Conservation (phyloP, 805 yeast genomes). For the Candida stauntonica region DNA sequence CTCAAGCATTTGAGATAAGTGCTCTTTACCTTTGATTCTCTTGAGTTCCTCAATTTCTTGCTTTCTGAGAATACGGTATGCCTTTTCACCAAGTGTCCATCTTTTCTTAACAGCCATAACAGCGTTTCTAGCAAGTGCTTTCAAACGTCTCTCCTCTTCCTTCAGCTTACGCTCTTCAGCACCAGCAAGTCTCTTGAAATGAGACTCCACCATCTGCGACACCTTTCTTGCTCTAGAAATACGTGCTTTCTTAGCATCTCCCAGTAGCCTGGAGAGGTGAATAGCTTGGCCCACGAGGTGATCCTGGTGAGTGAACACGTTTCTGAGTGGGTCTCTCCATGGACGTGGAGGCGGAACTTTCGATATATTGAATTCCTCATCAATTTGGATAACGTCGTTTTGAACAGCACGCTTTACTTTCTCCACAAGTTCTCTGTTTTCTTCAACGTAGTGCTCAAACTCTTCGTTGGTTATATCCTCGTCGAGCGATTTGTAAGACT, state of each 20-base stretch:
- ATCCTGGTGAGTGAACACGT: constrained; percentile 56
- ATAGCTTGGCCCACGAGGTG: constrained; percentile 74
- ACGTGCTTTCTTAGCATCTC: constrained; percentile 59
- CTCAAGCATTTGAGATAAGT: constrained; percentile 80
- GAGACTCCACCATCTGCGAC: constrained; percentile 78
- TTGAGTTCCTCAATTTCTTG: constrained; percentile 77
- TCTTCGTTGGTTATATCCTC: constrained; percentile 62
- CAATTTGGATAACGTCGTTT: constrained; percentile 40
- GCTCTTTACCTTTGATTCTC: constrained; percentile 78
- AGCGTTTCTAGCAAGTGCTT: constrained; percentile 72
- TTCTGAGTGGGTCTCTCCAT: constrained; percentile 43
- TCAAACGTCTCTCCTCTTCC: constrained; percentile 68
- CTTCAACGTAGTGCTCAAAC: constrained; percentile 49
- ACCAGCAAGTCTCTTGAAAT: constrained; percentile 81
- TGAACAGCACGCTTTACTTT: constrained; percentile 45
- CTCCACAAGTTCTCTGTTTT: constrained; percentile 43
- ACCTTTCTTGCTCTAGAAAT: constrained; percentile 66
- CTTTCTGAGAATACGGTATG: constrained; percentile 65
- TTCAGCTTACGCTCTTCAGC: constrained; percentile 79
- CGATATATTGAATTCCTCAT: constrained; percentile 35
- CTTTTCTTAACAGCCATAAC: constrained; percentile 82
- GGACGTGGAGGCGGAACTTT: constrained; percentile 41
- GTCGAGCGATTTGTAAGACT: constrained; percentile 54
- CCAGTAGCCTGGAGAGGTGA: constrained; percentile 63
- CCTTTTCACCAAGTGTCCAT: constrained; percentile 88